phyloP scores from a whole-genome alignment of 805 yeast genomes.

The Teunomyces gatunensis region DNA sequence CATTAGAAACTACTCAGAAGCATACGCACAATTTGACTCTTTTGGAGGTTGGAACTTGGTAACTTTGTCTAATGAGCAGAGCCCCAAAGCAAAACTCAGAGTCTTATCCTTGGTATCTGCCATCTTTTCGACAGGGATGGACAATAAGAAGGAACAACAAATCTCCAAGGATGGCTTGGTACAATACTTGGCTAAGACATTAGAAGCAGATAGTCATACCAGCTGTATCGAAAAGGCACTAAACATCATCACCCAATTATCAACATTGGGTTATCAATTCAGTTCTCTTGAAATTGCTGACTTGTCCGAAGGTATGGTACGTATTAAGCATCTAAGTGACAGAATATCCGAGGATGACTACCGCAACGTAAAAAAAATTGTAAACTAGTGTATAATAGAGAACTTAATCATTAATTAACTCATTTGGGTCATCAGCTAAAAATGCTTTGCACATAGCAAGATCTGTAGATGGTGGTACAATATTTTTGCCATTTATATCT shows the following conservation, averaged over 20 bases:
- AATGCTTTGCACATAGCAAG: slow-evolving; percentile 47
- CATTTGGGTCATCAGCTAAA: slow-evolving; percentile 49
- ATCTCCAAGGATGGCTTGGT: slow-evolving; percentile 37
- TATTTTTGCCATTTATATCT: slow-evolving; percentile 42
- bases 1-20: slow-evolving; percentile 63
- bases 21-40: slow-evolving; percentile 53
- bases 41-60: slow-evolving; percentile 63
- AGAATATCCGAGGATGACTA: slow-evolving; percentile 55
- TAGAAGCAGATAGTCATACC: slow-evolving; percentile 38
- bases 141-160: slow-evolving; percentile 36
- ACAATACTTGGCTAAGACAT: slow-evolving; percentile 26
- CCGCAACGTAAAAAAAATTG: slow-evolving; percentile 46
- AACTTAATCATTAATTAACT: slow-evolving; percentile 22
- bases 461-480: slow-evolving; percentile 52
- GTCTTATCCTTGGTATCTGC: slow-evolving; percentile 59
- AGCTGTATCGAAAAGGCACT: slow-evolving; percentile 58
- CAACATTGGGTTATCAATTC: slow-evolving; percentile 43
- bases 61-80: slow-evolving; percentile 21
- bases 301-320: slow-evolving; percentile 35
- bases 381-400: slow-evolving; percentile 1
- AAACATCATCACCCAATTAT: slow-evolving; percentile 47
- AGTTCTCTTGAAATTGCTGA: slow-evolving; percentile 38
- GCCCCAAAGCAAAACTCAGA: slow-evolving; percentile 50
- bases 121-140: slow-evolving; percentile 51
- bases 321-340: slow-evolving; percentile 43